phyloP scores from a whole-genome alignment of 225 moss, liverwort and hornwort species.

The Ulota crispa region DNA sequence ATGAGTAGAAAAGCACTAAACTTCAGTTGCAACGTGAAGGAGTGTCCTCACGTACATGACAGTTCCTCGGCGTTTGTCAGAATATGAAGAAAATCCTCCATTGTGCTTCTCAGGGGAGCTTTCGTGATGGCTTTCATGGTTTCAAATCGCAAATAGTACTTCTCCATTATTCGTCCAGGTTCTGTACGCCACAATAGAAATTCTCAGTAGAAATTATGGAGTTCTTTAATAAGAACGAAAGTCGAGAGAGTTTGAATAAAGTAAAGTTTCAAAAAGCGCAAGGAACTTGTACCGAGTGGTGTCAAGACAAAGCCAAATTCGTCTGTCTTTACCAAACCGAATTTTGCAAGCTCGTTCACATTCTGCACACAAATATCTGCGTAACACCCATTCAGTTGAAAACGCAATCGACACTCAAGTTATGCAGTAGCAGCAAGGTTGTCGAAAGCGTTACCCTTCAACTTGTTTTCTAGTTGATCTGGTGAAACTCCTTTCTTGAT shows the following conservation, averaged over 20 bases:
- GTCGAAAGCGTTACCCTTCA: constrained; percentile 67
- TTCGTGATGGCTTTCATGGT: constrained; percentile 91
- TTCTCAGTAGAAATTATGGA: not conserved
- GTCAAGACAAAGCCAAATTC: constrained; percentile 89
- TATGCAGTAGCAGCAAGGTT: not conserved
- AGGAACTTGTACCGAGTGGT: constrained; percentile 67
- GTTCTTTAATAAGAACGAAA: not conserved
- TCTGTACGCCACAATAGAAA: constrained; percentile 44
- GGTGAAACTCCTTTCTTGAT: constrained; percentile 58
- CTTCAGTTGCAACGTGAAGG: constrained; percentile 4
- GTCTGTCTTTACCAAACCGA: constrained; percentile 84
- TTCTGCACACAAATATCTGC: constrained; percentile 89
- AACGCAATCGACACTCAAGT: not conserved
- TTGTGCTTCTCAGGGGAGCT: constrained; percentile 61
- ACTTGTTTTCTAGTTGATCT: constrained; percentile 83
- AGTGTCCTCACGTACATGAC: constrained; percentile 52
- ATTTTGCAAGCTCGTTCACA: constrained; percentile 85
- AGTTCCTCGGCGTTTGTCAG: constrained; percentile 78
- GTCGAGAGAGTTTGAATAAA: constrained; percentile 15
- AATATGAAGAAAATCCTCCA: constrained; percentile 68
- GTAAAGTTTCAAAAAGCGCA: not conserved
- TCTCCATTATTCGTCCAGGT: constrained; percentile 96
- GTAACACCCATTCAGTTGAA: constrained; percentile 21
- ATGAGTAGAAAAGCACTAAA: not conserved
- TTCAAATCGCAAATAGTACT: constrained; percentile 87